Conservation (phyloP, 257 asterid genomes). For the Striga asiatica region DNA sequence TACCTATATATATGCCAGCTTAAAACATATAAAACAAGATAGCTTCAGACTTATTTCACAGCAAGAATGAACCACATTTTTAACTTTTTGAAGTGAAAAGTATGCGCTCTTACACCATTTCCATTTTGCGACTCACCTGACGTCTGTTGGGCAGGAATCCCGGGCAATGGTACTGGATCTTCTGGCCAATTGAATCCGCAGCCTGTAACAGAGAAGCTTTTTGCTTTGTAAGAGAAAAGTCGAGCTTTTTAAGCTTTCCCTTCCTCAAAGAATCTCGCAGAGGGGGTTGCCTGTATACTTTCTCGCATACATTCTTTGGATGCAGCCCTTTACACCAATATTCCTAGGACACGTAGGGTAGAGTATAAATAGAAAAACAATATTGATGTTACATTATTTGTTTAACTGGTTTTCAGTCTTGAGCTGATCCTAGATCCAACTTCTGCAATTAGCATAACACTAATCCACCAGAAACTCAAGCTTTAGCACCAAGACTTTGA, state of each 20-base stretch:
- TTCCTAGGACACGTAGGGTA: constrained; percentile 41
- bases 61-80: background rate
- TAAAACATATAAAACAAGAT: constrained; percentile 8
- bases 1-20: constrained; percentile 3
- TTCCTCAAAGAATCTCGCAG: constrained; percentile 83
- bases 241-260: constrained; percentile 89
- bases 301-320: constrained; percentile 94
- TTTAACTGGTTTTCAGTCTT: constrained; percentile 8
- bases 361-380: constrained; percentile 5
- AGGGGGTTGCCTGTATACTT: constrained; percentile 96
- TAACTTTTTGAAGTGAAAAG: constrained; percentile 1
- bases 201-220: constrained; percentile 61
- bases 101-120: constrained; percentile 3
- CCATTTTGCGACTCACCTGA: constrained; percentile 51
- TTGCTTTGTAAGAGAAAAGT: constrained; percentile 65
- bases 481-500: constrained; percentile 10
- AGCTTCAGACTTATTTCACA: constrained; percentile 5
- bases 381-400: constrained; percentile 6
- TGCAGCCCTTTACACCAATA: constrained; percentile 95
- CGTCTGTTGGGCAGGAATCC: constrained; percentile 93
- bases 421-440: constrained; percentile 10
- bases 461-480: constrained; percentile 13
- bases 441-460: background rate
- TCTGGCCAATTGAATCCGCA: constrained; percentile 91
- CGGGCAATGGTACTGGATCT: constrained; percentile 74